These are phyloP conservation scores for Ascochyta rabiei DNA, from an alignment of 2,329 filamentous ascomycete genomes.

Conservation along the genomic window DNA sequence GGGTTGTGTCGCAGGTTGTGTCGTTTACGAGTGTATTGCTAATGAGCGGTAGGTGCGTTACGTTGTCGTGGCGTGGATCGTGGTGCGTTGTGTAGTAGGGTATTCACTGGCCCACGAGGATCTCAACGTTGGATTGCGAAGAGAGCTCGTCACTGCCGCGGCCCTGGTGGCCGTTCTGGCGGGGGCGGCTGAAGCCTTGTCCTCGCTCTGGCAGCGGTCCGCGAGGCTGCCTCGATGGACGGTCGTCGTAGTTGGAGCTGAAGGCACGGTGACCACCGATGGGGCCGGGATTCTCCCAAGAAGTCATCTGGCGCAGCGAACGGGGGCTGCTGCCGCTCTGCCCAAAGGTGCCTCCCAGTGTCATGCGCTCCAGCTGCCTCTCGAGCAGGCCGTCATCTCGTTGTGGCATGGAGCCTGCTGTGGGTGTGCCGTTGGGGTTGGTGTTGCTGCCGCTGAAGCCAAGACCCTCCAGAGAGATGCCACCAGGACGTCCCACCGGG, in stretches of 20 bases:
- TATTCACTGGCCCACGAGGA: slow-evolving; percentile 65
- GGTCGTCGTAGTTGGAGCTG: slow-evolving; percentile 65
- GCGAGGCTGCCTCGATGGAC: slow-evolving; percentile 66
- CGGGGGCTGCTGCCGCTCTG: slow-evolving; percentile 60
- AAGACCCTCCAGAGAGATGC: slow-evolving; percentile 52
- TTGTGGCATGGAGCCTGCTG: slow-evolving; percentile 56
- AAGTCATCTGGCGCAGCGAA: slow-evolving; percentile 64
- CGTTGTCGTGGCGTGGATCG: slow-evolving; percentile 10
- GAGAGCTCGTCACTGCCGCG: slow-evolving; percentile 69
- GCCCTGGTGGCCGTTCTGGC: slow-evolving; percentile 66
- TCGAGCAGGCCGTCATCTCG: slow-evolving; percentile 66
- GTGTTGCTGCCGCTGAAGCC: slow-evolving; percentile 64
- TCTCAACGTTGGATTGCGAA: slow-evolving; percentile 65
- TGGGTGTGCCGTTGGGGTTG: slow-evolving; percentile 70
- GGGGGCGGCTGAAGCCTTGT: slow-evolving; percentile 60
- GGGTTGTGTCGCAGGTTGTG: slow-evolving; percentile 31
- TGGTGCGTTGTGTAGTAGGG: slow-evolving; percentile 16
- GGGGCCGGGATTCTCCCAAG: slow-evolving; percentile 65
- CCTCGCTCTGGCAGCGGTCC: slow-evolving; percentile 66
- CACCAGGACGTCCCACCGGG: slow-evolving; percentile 68
- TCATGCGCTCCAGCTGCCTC: slow-evolving; percentile 67
- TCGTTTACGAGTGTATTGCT: slow-evolving; percentile 8
- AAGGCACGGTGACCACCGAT: slow-evolving; percentile 70
- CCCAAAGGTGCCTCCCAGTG: slow-evolving; percentile 56
- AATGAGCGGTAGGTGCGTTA: slow-evolving; percentile 31